Percentiles rank a stretch among this genome's conserved stretches.
Evolutionary conservation across 306 rosid species (phyloP).

Genomic region (Mucuna pruriens): DNA sequence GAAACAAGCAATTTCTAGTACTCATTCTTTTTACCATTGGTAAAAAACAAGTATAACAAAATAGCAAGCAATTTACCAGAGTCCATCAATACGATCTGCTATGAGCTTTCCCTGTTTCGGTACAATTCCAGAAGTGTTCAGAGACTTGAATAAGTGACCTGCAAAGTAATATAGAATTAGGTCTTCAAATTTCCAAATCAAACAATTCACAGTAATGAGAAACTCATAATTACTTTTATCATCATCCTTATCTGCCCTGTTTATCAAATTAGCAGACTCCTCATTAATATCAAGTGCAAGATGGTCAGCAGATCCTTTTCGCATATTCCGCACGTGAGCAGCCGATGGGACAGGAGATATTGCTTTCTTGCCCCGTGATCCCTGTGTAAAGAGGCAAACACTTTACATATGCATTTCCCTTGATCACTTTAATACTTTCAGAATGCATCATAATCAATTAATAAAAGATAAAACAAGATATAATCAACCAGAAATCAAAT

Average conservation of each 20-base stretch:
- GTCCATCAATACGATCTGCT: constrained; percentile 96
- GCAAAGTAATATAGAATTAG: constrained; percentile 38
- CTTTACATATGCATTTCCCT: constrained; percentile 28
- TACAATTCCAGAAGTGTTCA: constrained; percentile 87
- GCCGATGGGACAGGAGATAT: constrained; percentile 67
- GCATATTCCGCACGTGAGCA: constrained; percentile 71
- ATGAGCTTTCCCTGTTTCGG: constrained; percentile 88
- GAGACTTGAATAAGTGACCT: constrained; percentile 92
- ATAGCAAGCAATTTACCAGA: constrained; percentile 66
- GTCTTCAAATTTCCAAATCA: constrained; percentile 24
- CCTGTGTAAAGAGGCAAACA: constrained; percentile 56
- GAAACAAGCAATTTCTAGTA: not conserved
- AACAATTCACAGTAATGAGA: constrained; percentile 17
- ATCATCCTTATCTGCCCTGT: constrained; percentile 59
- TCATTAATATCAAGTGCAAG: constrained; percentile 70
- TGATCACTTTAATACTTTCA: constrained; percentile 7
- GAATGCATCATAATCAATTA: not conserved
- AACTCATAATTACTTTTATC: constrained; percentile 75
- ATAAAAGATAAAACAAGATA: constrained; percentile 5
- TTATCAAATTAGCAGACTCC: constrained; percentile 74
- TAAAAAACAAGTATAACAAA: constrained; percentile 3
- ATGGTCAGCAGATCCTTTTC: constrained; percentile 90
- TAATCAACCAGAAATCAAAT: constrained; percentile 19
- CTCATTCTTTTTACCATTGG: constrained; percentile 16
- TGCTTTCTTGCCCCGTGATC: constrained; percentile 64